phyloP scores from a whole-genome alignment of 2,329 filamentous ascomycete genomes.

The Fusarium albidum region DNA sequence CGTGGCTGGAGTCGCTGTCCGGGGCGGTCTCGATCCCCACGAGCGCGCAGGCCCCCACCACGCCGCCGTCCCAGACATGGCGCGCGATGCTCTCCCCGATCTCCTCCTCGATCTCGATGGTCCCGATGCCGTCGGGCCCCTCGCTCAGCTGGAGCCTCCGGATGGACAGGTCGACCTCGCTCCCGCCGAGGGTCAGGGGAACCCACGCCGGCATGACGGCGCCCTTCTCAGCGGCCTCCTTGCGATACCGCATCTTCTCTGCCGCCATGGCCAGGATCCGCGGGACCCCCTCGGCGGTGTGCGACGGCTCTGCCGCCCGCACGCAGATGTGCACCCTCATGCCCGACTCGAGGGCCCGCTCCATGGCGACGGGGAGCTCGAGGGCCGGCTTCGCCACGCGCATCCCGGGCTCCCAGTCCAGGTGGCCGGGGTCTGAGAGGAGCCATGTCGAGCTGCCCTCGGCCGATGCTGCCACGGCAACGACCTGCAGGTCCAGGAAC shows the following conservation, averaged over 20 bases:
- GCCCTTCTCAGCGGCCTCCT: slow-evolving; percentile 39
- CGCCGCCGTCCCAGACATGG: slow-evolving; percentile 66
- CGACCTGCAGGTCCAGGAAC: slow-evolving; percentile 54
- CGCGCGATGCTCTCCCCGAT: slow-evolving; percentile 68
- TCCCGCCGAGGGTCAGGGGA: slow-evolving; percentile 38
- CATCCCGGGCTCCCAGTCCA: slow-evolving; percentile 47
- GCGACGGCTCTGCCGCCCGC: slow-evolving; percentile 33
- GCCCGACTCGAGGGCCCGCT: slow-evolving; percentile 37
- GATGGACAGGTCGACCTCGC: slow-evolving; percentile 38
- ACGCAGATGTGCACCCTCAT: slow-evolving; percentile 42
- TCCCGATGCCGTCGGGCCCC: slow-evolving; percentile 29
- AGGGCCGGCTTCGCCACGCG: slow-evolving; percentile 50
- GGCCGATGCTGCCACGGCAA: slow-evolving; percentile 38
- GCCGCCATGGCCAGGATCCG: slow-evolving; percentile 39
- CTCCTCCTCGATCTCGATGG: slow-evolving; percentile 60
- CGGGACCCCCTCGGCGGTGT: slow-evolving; percentile 39
- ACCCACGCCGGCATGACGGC: slow-evolving; percentile 56
- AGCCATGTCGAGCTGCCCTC: slow-evolving; percentile 36
- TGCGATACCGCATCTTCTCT: slow-evolving; percentile 28
- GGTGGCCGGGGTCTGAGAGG: slow-evolving; percentile 37
- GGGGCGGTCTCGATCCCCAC: slow-evolving; percentile 41
- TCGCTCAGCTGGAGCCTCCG: slow-evolving; percentile 42
- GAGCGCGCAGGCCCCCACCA: slow-evolving; percentile 52
- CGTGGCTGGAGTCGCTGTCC: slow-evolving; percentile 37
- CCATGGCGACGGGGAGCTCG: slow-evolving; percentile 40